Percentiles rank a stretch among this genome's conserved stretches.
phyloP scores from a whole-genome alignment of 2,329 filamentous ascomycete species.

The Teratosphaeria viscida region DNA sequence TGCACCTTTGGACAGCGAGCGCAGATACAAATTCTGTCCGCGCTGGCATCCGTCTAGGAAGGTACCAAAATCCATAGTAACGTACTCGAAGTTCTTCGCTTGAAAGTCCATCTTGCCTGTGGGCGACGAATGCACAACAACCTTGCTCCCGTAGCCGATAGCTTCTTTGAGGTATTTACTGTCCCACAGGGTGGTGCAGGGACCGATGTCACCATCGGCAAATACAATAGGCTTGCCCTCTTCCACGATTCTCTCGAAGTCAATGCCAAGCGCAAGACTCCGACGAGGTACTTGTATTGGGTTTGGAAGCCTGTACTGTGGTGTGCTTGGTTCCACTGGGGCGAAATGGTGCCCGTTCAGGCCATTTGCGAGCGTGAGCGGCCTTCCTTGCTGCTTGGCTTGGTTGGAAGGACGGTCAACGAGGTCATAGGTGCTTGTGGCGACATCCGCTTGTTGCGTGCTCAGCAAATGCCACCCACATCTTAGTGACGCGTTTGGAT shows the following conservation, averaged over 20 bases:
- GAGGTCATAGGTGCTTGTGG: neutral
- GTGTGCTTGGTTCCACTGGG: neutral
- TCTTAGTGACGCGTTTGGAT: slow-evolving; percentile 11
- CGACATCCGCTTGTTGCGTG: slow-evolving; percentile 11
- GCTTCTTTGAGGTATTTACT: slow-evolving; percentile 54
- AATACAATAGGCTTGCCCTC: slow-evolving; percentile 55
- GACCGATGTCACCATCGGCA: slow-evolving; percentile 54
- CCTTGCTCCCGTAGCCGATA: slow-evolving; percentile 52
- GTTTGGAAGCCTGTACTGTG: slow-evolving; percentile 9
- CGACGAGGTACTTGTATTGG: slow-evolving; percentile 39
- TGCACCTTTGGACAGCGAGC: slow-evolving; percentile 59
- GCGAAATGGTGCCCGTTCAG: slow-evolving; percentile 2
- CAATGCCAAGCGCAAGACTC: slow-evolving; percentile 39
- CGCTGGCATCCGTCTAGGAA: slow-evolving; percentile 53
- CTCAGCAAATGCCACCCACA: slow-evolving; percentile 18
- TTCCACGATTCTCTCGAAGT: slow-evolving; percentile 52
- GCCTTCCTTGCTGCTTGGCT: neutral
- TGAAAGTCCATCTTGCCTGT: slow-evolving; percentile 66
- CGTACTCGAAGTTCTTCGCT: slow-evolving; percentile 71
- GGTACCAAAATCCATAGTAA: slow-evolving; percentile 53
- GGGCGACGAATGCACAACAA: slow-evolving; percentile 63
- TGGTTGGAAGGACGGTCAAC: neutral
- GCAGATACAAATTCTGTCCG: slow-evolving; percentile 63
- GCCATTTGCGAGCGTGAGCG: neutral
- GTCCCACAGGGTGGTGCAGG: slow-evolving; percentile 58